Evolutionary conservation across 176 grass and related monocot genomes (phyloP), one percentile per base, ranked within the genome.

Genomic region (Oryza australiensis): DNA sequence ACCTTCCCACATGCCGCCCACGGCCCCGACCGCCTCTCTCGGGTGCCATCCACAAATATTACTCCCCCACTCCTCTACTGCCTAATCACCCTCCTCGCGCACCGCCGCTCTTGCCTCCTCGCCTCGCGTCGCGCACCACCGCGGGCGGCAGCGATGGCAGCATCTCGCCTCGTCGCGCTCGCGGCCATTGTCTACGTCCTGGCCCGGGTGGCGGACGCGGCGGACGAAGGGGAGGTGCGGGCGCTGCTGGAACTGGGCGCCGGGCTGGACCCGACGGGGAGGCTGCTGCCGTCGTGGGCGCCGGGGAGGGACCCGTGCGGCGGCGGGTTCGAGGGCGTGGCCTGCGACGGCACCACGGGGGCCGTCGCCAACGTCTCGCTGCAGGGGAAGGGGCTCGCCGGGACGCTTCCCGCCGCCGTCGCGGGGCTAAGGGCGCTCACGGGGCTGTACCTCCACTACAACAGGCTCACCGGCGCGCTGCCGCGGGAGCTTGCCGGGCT

Each of bases 361-460:
- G 90, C 80, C 30, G 90, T 98, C 41, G 93, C 96, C 30, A 98
- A 98, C 78, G 88, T 98, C 38, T 98, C 96, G 68, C 88, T 98
- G 70, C 96, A 93, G 81, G 96, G 92, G 33, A 94, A 90, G 79
- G 90, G 90, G 33, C 91, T 98, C 68, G 45, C 85, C 24, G 93
- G 96, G 43, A 85, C 89, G 81, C 92, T 98, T 5, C 51, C 96
- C 13, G 90, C 93, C 26, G 90, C 90, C 53, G 70, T 98, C 15
- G 72, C 88, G 14, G 86, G 75, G 0, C 96, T 98, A 76, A 76
- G 64, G 35, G 80, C 75, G 72, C 91, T 98, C 68, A 91, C 86
- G 1, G 93, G 93, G 2, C 89, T 98, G 3, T 98, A 98, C 86
- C 88, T 98, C 79, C 96, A 98, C 72, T 98, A 98, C 80, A 98